Evolutionary conservation across 306 rosid species (phyloP), one percentile per base, ranked within the genome.

Genomic region (Castanospermum australe): DNA sequence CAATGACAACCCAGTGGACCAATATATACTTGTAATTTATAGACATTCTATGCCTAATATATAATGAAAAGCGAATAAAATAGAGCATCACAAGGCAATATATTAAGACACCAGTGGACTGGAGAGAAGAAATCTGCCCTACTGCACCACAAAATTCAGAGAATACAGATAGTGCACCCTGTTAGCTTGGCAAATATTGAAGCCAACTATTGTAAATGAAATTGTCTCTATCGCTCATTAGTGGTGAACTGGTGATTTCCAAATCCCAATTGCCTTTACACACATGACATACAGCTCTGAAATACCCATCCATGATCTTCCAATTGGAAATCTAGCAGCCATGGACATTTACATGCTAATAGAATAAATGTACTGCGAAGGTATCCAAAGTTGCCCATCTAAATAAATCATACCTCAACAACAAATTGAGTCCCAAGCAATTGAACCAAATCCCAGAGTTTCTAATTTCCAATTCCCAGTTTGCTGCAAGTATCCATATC

Each of bases 251-350:
- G n/a, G n/a, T 86, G 94, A 89, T 87, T 85, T 89, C 94, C 94
- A 91, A 86, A 92, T 90, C 93, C 94, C 90, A 86, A 82, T 90
- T 80, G 91, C 86, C 84, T 93, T 84, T 86, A 96, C 77, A 86
- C 87, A 84, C 84, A 86, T 83, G 90, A 85, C 79, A 90, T 92
- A 94, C 99, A 86, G 96, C 97, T 94, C 89, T 89, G 88, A 76
- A 82, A 89, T 87, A 81, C 94, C 95, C 89, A 90, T 89, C 94
- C 97, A 89, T 90, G 98, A 90, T 83, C 97, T 86, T 89, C 92
- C 92, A n/a, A n/a, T n/a, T n/a, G n/a, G n/a, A 92, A 92, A 96
- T 96, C 99, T 93, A 96, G 97, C 98, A 93, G 96, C 97, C 96
- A 96, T 84, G 97, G 98, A 93, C 93, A 96, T 89, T 85, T 84